Base-by-base conservation (phyloP, 2,329 filamentous ascomycete genomes). In the Cladosporium velox region DNA sequence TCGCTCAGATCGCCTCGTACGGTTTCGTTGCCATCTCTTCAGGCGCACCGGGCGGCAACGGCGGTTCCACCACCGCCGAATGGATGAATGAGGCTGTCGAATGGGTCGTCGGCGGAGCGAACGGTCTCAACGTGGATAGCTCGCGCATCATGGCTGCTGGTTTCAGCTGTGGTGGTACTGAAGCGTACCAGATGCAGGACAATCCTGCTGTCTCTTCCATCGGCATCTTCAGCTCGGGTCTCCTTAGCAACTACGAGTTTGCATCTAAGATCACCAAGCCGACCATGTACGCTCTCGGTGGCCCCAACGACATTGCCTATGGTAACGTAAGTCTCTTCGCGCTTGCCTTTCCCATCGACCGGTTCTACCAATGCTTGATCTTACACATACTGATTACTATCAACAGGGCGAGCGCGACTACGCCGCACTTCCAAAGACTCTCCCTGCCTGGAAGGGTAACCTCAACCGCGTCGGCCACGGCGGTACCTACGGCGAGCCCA, bases 1-100 rank as follows among this genome's bases (percentile, higher is more conserved):
- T 74, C 15, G 62, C 67, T 18, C 63, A 72, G 41, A 54, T 72
- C 41, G 71, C 71, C 32, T 69, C 67, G 14, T 68, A 72, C 54
- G 72, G 72, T 12, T 69, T 69, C 59, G 38, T 74, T 0, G 71
- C 64, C 28, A 72, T 74, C 26, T 59, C 72, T 6, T 65, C 62
- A 11, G 72, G 72, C 15, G 47, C 51, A 2, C 71, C 71, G 2
- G 65, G 47, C 44, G 62, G 63, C 12, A 44, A 35, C 14, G 63
- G 63, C 12, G 61, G 61, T 4, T 59, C 54, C 3, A 65, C 63
- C 10, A 59, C 57, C 6, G 63, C n/a, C 4, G 54, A 65, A 8
- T 59, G 57, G 57, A 65, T 65, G 63, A 59, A 41, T 21, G 63
- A 65, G 7, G 54, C 63, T 11, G 34, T 65, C 63, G 57, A 59